Evolutionary conservation across 2,329 filamentous ascomycete genomes (phyloP).

Genomic region (Ceratocystis colombiana): DNA sequence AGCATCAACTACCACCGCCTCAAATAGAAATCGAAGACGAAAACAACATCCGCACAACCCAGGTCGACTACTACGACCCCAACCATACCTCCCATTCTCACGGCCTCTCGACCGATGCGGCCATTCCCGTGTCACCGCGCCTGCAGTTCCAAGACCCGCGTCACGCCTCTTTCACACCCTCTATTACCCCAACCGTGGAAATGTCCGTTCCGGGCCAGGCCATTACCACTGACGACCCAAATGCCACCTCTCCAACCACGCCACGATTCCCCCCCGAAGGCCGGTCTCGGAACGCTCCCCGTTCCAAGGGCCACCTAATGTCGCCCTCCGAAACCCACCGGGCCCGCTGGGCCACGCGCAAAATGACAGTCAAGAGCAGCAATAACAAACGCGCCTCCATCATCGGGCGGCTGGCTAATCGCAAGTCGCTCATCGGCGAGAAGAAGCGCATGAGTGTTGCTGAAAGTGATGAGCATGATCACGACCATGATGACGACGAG

Average conservation of each 20-base stretch:
- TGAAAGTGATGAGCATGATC: constrained; percentile 31
- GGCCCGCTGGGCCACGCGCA: constrained; percentile 93
- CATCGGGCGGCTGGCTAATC: constrained; percentile 60
- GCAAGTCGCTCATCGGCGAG: constrained; percentile 47
- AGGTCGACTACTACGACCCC: constrained; percentile 20
- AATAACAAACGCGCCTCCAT: constrained; percentile 72
- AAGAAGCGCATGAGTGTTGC: constrained; percentile 51
- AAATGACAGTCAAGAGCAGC: constrained; percentile 64
- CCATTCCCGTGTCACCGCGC: constrained; percentile 17
- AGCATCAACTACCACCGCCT: constrained; percentile 18
- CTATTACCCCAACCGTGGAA: constrained; percentile 21
- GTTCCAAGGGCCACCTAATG: constrained; percentile 23
- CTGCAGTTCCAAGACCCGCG: constrained; percentile 22
- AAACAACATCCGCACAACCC: constrained; percentile 23
- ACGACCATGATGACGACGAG: constrained; percentile 34
- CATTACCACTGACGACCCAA: constrained; percentile 22
- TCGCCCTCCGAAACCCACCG: constrained; percentile 48
- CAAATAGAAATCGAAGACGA: constrained; percentile 25
- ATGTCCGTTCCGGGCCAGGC: constrained; percentile 24
- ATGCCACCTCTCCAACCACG: constrained; percentile 22
- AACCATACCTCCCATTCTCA: neutral
- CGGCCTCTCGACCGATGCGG: constrained; percentile 19
- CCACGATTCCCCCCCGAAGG: constrained; percentile 22
- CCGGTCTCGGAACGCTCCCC: constrained; percentile 21
- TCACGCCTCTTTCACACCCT: constrained; percentile 24